phyloP scores from a whole-genome alignment of 257 asterid genomes.

The Ilex aquifolium region DNA sequence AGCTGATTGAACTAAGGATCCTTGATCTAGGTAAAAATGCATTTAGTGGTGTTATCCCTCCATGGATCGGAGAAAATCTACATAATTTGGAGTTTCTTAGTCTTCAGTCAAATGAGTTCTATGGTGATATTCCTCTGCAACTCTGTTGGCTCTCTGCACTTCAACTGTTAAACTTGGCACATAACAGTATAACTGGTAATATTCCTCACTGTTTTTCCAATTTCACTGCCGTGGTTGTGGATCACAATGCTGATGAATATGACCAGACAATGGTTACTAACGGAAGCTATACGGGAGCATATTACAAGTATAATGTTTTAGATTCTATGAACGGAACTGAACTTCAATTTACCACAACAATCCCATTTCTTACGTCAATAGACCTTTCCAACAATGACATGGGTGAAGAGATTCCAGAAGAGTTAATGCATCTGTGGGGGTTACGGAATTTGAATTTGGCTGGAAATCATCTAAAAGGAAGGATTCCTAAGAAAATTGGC shows the following conservation, averaged over 20 bases:
- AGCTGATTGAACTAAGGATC: slow-evolving; percentile 6
- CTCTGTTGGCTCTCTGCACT: slow-evolving; percentile 19
- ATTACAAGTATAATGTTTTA: slow-evolving; percentile 12
- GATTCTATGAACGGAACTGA: slow-evolving; percentile 20
- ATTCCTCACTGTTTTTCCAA: slow-evolving; percentile 25
- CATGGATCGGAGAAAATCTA: slow-evolving; percentile 22
- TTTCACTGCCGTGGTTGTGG: slow-evolving; percentile 20
- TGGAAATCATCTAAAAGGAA: slow-evolving; percentile 24
- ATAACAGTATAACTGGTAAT: slow-evolving; percentile 11
- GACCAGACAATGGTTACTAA: not conserved
- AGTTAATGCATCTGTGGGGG: slow-evolving; percentile 20
- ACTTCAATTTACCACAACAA: slow-evolving; percentile 8
- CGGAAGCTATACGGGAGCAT: slow-evolving; percentile 6
- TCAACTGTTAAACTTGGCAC: slow-evolving; percentile 32
- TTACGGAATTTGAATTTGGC: slow-evolving; percentile 25
- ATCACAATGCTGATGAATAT: too few relatives aligned
- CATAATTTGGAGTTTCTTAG: slow-evolving; percentile 13
- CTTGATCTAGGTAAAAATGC: slow-evolving; percentile 21
- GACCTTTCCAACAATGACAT: slow-evolving; percentile 28
- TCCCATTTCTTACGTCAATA: slow-evolving; percentile 17
- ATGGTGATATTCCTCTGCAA: slow-evolving; percentile 16
- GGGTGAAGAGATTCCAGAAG: slow-evolving; percentile 26
- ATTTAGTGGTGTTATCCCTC: slow-evolving; percentile 23
- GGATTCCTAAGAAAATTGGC: slow-evolving; percentile 20
- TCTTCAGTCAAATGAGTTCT: slow-evolving; percentile 21